phyloP scores from a whole-genome alignment of 2,329 filamentous ascomycete genomes.

The Pseudopyrenochaeta lycopersici region DNA sequence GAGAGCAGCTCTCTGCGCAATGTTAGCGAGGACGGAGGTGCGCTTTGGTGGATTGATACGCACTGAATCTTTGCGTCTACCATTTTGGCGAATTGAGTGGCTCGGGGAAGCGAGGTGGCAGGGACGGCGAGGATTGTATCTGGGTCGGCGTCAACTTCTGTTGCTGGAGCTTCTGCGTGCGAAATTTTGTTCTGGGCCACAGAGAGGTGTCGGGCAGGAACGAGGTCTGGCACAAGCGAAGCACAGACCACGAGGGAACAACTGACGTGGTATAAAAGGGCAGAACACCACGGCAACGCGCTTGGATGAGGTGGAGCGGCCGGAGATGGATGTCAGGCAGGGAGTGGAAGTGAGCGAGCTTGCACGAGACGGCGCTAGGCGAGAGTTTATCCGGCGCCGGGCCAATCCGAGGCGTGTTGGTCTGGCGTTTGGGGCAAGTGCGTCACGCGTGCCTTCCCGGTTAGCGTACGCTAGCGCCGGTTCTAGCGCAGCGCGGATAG shows the following conservation, averaged over 20 bases:
- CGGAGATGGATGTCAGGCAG: constrained; percentile 30
- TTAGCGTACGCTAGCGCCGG: constrained; percentile 5
- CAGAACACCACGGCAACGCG: constrained; percentile 39
- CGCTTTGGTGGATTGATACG: constrained; percentile 13
- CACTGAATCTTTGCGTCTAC: constrained; percentile 57
- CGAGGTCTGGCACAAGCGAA: constrained; percentile 20
- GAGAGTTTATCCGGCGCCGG: constrained; percentile 26
- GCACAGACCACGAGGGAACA: constrained; percentile 29
- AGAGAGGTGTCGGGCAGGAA: constrained; percentile 15
- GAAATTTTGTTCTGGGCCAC: constrained; percentile 21
- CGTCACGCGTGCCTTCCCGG: constrained; percentile 27
- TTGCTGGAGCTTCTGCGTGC: constrained; percentile 27
- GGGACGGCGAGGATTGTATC: constrained; percentile 2
- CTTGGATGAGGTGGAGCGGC: constrained; percentile 33
- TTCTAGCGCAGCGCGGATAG: constrained; percentile 25
- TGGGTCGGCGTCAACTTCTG: constrained; percentile 29
- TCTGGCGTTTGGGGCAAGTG: constrained; percentile 18
- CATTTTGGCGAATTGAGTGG: constrained; percentile 22
- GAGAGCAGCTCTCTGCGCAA: constrained; percentile 80
- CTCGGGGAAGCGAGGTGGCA: too few relatives aligned
- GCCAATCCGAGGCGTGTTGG: constrained; percentile 35
- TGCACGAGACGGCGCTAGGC: constrained; percentile 19
- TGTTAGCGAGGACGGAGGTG: constrained; percentile 29
- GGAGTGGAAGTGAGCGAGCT: constrained; percentile 34
- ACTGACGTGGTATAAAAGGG: constrained; percentile 31